Evolutionary conservation across 1,139 yeast species (phyloP), one percentile per base, ranked within the genome.

Genomic region (Barnettozyma hawaiiensis): DNA sequence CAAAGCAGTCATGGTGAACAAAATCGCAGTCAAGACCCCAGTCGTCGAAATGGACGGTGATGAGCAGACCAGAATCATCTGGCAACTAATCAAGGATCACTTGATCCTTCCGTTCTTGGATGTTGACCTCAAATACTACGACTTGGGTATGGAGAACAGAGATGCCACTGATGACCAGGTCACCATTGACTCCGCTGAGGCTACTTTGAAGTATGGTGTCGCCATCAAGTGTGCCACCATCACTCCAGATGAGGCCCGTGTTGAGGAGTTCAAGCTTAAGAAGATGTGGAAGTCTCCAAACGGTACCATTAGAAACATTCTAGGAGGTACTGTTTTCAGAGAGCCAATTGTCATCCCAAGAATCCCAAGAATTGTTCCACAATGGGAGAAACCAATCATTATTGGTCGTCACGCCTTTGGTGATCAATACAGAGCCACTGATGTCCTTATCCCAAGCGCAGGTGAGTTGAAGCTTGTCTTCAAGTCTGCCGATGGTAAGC

Each of bases 211-310:
- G 68, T 82, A 86, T 64, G 86, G 89, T 45, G 97, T 90, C 39
- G 97, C 95, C 47, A 84, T 90, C 59, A 90, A 90, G 71, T 90
- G 97, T 70, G 97, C 97, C 41, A 90, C 97, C 45, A 90, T 90
- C 64, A 90, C 97, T n/a, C 97, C 97, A 8, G 97, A 90, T 64
- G 97, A 90, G 70, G 90, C 85, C 35, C 79, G 97, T 58, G 97
- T 90, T 43, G 69, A 85, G 65, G 97, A 90, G 68, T 90, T 87
- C 65, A 70, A 75, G 49, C 76, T 90, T 65, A 89, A 89, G 69
- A 83, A 89, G 66, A 90, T 90, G 97, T 90, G 97, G 97, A 75
- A 85, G 45, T 86, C 96, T 20, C 97, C 97, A 53, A 90, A 90
- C 66, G 97, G 97, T 54, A 90, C 97, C 38, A 85, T 90, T 63